These are phyloP conservation scores for Amauroascus niger DNA, from an alignment of 2,329 filamentous ascomycete species.

Conservation along the genomic window DNA sequence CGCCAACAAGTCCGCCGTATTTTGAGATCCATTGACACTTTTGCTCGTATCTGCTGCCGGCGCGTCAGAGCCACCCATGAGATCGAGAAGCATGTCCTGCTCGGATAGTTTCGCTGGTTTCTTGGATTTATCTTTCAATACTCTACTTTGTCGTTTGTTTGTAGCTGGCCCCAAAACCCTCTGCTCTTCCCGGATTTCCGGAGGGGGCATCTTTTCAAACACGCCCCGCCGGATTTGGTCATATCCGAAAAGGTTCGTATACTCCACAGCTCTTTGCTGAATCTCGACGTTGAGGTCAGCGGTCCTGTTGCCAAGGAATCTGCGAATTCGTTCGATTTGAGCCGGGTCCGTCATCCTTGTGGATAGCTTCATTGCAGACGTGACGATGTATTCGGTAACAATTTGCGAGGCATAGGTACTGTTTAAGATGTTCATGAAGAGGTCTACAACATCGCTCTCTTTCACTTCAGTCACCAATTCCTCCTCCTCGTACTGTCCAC, in stretches of 20 bases:
- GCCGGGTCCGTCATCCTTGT: constrained; percentile 71
- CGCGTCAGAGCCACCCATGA: constrained; percentile 75
- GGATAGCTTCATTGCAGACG: constrained; percentile 87
- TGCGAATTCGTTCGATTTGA: constrained; percentile 78
- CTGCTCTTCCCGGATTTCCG: constrained; percentile 92
- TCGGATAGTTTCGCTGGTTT: constrained; percentile 72
- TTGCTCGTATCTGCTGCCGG: constrained; percentile 46
- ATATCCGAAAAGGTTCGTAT: constrained; percentile 84
- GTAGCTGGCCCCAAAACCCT: constrained; percentile 76
- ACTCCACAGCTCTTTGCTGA: constrained; percentile 92
- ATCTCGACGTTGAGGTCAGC: constrained; percentile 89
- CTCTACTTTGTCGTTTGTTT: constrained; percentile 52
- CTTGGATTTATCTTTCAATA: constrained; percentile 64
- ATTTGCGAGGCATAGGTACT: constrained; percentile 89
- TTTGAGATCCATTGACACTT: constrained; percentile 50
- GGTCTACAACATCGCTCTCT: constrained; percentile 80
- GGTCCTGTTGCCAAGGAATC: constrained; percentile 66
- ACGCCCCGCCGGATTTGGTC: constrained; percentile 83
- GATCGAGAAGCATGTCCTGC: constrained; percentile 80
- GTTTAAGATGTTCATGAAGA: constrained; percentile 86
- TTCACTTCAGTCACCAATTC: constrained; percentile 74
- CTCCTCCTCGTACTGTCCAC: constrained; percentile 88
- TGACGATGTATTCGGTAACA: constrained; percentile 91
- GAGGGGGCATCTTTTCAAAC: constrained; percentile 93
- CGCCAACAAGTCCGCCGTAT: constrained; percentile 77